Conservation (phyloP, 2,329 filamentous ascomycete species). For the Penicillium sp. region DNA sequence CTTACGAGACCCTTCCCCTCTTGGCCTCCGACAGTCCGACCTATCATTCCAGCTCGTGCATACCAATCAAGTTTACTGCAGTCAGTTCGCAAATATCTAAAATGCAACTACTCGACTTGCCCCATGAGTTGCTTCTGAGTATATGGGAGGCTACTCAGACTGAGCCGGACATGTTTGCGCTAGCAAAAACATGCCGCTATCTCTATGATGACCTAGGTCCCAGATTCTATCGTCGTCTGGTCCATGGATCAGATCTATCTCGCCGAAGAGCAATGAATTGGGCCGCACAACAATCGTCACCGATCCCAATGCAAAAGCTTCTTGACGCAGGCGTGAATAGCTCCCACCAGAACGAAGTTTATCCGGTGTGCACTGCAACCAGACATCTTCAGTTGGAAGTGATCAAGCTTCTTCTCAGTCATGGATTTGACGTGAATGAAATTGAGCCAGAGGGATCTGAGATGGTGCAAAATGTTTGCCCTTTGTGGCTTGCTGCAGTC, state of each 20-base stretch:
- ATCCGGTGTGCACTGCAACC: not conserved
- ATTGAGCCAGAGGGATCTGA: not conserved
- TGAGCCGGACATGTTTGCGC: conserved; percentile 2
- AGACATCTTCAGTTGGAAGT: not conserved
- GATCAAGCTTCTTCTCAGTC: not conserved
- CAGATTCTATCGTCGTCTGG: not conserved
- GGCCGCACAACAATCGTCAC: not conserved
- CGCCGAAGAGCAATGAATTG: not conserved
- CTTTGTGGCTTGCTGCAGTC: not conserved
- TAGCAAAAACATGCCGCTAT: conserved; percentile 9
- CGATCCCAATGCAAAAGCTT: conserved; percentile 5
- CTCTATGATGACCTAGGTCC: conserved; percentile 2
- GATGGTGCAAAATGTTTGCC: not conserved
- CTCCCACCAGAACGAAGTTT: not conserved
- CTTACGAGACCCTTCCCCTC: not conserved
- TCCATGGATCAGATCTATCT: not conserved
- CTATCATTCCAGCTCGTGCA: not conserved
- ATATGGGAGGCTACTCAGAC: conserved; percentile 7
- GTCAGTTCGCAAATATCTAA: not conserved
- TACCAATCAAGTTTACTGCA: not conserved
- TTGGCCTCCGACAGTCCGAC: not conserved
- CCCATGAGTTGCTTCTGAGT: conserved; percentile 6
- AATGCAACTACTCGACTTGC: conserved; percentile 8
- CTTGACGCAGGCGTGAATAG: conserved; percentile 2
- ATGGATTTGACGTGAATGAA: not conserved